Evolutionary conservation across 2,329 filamentous ascomycete species (phyloP).

Genomic region (Elsinoe batatas): DNA sequence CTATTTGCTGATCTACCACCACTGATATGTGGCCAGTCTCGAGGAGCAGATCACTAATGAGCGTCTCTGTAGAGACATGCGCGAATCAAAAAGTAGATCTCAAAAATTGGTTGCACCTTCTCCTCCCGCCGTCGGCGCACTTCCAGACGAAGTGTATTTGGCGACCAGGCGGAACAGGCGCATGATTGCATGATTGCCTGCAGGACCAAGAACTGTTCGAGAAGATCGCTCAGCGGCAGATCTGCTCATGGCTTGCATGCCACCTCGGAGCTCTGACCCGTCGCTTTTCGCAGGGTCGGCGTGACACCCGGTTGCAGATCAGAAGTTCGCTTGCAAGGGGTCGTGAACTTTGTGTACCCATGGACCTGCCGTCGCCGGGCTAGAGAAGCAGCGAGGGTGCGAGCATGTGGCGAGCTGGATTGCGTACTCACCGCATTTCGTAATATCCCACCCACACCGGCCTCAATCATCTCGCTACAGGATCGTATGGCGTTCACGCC

Average conservation of each 20-base stretch:
- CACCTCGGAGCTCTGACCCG: constrained; percentile 6
- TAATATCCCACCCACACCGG: not conserved
- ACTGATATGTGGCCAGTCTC: too few species aligned
- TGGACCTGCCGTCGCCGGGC: too few species aligned
- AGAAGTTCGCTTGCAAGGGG: constrained; percentile 11
- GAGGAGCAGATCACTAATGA: not conserved
- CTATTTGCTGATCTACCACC: too few species aligned
- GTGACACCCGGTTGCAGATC: constrained; percentile 1
- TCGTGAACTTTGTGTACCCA: not conserved
- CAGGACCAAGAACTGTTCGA: constrained; percentile 7
- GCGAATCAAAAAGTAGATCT: not conserved
- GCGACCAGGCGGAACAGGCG: not conserved
- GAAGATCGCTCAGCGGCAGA: constrained; percentile 9
- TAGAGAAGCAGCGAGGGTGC: too few species aligned
- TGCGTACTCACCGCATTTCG: not conserved
- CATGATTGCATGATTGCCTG: constrained; percentile 7
- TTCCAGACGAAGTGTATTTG: not conserved
- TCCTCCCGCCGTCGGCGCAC: not conserved
- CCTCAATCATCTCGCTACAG: not conserved
- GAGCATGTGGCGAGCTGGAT: too few species aligned
- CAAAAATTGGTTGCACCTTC: not conserved
- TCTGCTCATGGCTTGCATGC: constrained; percentile 10
- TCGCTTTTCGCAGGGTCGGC: not conserved
- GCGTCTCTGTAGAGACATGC: not conserved
- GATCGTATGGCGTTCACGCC: not conserved